Evolutionary conservation across 2,329 filamentous ascomycete species (phyloP).

Genomic region (Karstenula rhodostoma): DNA sequence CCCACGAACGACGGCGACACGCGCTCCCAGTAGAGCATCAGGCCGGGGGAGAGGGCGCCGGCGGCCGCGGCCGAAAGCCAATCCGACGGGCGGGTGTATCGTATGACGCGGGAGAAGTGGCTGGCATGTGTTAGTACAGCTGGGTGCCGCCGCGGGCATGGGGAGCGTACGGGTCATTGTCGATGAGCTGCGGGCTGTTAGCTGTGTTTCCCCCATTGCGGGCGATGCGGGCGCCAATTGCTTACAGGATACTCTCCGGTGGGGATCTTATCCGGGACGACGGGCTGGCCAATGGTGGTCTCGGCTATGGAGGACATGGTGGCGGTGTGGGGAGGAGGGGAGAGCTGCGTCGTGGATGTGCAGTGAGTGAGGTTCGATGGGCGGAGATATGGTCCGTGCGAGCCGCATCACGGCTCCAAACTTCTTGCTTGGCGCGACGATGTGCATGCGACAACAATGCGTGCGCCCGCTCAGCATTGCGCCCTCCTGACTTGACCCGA

Average conservation of each 20-base stretch:
- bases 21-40: constrained; percentile 82
- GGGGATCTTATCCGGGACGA: constrained; percentile 79
- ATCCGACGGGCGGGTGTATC: constrained; percentile 86
- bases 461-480: constrained; percentile 27
- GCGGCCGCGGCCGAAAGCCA: constrained; percentile 75
- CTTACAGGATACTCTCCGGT: constrained; percentile 87
- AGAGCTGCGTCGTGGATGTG: constrained; percentile 22
- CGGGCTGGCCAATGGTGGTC: constrained; percentile 42
- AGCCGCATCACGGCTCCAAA: constrained; percentile 18
- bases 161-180: constrained; percentile 89
- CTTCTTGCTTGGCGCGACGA: constrained; percentile 44
- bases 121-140: constrained; percentile 48
- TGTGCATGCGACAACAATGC: constrained; percentile 38
- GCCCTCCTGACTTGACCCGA: constrained; percentile 17
- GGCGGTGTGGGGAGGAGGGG: constrained; percentile 28
- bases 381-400: constrained; percentile 25
- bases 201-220: constrained; percentile 33
- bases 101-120: constrained; percentile 88
- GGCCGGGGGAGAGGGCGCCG: constrained; percentile 74
- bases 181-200: constrained; percentile 78
- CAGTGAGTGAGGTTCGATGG: constrained; percentile 26
- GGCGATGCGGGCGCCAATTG: constrained; percentile 39
- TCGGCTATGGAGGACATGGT: constrained; percentile 42
- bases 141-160: constrained; percentile 14
- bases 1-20: constrained; percentile 86